phyloP scores from a whole-genome alignment of 2,329 filamentous ascomycete species.

The Coleophoma cylindrospora region DNA sequence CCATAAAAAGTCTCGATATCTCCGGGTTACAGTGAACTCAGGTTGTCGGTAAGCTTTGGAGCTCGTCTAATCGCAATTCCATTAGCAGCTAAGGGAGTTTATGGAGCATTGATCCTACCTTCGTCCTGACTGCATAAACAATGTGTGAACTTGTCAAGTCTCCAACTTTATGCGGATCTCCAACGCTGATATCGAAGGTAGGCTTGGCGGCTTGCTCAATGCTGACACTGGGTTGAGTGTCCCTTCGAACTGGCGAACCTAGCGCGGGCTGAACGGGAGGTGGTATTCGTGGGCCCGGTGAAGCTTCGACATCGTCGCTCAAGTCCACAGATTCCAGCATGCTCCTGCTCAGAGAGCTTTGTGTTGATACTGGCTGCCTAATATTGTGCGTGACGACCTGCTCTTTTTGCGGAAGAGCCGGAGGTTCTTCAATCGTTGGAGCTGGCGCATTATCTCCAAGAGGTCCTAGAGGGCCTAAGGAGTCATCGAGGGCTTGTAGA shows the following conservation, averaged over 20 bases:
- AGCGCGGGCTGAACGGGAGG: conserved; percentile 56
- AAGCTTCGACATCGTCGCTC: conserved; percentile 55
- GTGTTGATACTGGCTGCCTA: conserved; percentile 33
- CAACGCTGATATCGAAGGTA: conserved; percentile 83
- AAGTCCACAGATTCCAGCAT: conserved; percentile 65
- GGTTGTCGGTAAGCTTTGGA: conserved; percentile 93
- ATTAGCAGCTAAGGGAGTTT: neutral
- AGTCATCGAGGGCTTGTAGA: conserved; percentile 70
- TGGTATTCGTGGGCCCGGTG: conserved; percentile 56
- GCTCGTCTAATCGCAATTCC: conserved; percentile 59
- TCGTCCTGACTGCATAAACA: conserved; percentile 92
- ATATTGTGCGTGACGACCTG: conserved; percentile 55
- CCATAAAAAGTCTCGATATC: conserved; percentile 97
- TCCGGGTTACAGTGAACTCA: conserved; percentile 88
- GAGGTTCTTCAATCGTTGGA: conserved; percentile 48
- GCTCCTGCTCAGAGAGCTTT: conserved; percentile 40
- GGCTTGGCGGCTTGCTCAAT: conserved; percentile 93
- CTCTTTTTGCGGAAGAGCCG: conserved; percentile 66
- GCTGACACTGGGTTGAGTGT: conserved; percentile 72
- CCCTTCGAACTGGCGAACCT: conserved; percentile 45
- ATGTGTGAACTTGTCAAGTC: conserved; percentile 96
- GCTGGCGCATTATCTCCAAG: conserved; percentile 42
- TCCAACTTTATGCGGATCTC: conserved; percentile 96
- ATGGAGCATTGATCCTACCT: conserved; percentile 46
- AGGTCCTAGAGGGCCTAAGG: conserved; percentile 72